phyloP scores from a whole-genome alignment of 2,329 filamentous ascomycete genomes.

The Blastomyces parvus region DNA sequence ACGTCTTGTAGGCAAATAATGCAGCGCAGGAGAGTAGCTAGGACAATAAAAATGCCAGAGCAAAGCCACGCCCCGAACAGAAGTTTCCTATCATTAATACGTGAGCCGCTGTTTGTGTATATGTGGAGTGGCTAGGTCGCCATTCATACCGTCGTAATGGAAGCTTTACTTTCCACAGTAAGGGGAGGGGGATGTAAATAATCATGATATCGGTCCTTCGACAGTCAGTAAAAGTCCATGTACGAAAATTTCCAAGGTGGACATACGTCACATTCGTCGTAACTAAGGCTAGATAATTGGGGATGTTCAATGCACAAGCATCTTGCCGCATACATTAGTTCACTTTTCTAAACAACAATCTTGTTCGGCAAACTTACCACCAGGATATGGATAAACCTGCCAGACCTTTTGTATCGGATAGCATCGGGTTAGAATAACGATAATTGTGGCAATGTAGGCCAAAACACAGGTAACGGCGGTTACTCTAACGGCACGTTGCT shows the following conservation, averaged over 20 bases:
- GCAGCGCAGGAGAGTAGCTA: constrained; percentile 36
- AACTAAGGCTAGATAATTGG: constrained; percentile 33
- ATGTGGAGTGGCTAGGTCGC: neutral
- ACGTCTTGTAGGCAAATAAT: constrained; percentile 31
- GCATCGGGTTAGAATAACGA: constrained; percentile 31
- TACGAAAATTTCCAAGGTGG: neutral
- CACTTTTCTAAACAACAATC: neutral
- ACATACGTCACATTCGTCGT: constrained; percentile 31
- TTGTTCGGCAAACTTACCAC: constrained; percentile 21
- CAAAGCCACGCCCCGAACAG: constrained; percentile 34
- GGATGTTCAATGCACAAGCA: constrained; percentile 28
- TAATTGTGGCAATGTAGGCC: constrained; percentile 28
- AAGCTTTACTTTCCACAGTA: constrained; percentile 35
- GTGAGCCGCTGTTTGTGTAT: neutral
- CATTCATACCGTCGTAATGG: constrained; percentile 22
- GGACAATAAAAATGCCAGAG: constrained; percentile 38
- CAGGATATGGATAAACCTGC: constrained; percentile 36
- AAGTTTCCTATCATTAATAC: constrained; percentile 25
- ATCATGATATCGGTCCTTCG: constrained; percentile 34
- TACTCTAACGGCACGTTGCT: constrained; percentile 32
- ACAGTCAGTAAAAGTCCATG: neutral
- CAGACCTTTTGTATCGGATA: constrained; percentile 32
- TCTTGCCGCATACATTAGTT: constrained; percentile 18
- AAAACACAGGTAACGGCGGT: constrained; percentile 24
- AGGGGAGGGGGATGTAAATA: constrained; percentile 34